A percentile compares a stretch with the other conserved stretches of the same genome.
Evolutionary conservation across 1,284 basidiomycete genomes (phyloP).

Genomic region (Ceratorhiza oryzae-sativae): DNA sequence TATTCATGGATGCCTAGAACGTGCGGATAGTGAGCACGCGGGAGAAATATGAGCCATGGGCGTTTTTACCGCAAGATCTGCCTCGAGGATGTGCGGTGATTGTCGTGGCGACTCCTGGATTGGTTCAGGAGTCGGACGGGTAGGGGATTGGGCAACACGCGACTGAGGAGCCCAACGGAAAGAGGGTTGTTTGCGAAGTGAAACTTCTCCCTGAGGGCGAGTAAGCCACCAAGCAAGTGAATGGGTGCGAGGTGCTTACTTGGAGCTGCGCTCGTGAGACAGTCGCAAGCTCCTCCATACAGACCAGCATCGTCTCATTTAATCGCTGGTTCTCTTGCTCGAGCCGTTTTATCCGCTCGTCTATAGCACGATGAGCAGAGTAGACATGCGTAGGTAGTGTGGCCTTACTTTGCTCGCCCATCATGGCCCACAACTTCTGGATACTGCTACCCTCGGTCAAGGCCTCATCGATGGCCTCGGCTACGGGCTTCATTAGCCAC

Average conservation of each 20-base stretch:
- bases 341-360: slow-evolving; percentile 68
- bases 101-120: slow-evolving; percentile 70
- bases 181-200: slow-evolving; percentile 71
- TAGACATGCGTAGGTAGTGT: slow-evolving; percentile 39
- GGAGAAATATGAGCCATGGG: not conserved
- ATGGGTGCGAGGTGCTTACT: not conserved
- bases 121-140: slow-evolving; percentile 63
- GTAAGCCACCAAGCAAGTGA: slow-evolving; percentile 23
- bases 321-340: slow-evolving; percentile 80
- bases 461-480: slow-evolving; percentile 67
- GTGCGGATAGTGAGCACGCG: not conserved
- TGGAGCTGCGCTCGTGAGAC: slow-evolving; percentile 31
- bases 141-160: slow-evolving; percentile 75
- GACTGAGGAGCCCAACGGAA: slow-evolving; percentile 83
- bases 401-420: slow-evolving; percentile 76
- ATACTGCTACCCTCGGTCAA: slow-evolving; percentile 62
- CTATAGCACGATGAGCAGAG: slow-evolving; percentile 53
- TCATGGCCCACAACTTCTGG: slow-evolving; percentile 69
- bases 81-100: slow-evolving; percentile 76
- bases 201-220: slow-evolving; percentile 53
- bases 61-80: slow-evolving; percentile 58
- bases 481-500: slow-evolving; percentile 52
- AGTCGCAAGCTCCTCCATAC: slow-evolving; percentile 68
- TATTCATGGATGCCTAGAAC: slow-evolving; percentile 6
- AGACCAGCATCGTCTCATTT: slow-evolving; percentile 63